Conservation (phyloP, 2,329 filamentous ascomycete species). For the Aspergillus sojae region DNA sequence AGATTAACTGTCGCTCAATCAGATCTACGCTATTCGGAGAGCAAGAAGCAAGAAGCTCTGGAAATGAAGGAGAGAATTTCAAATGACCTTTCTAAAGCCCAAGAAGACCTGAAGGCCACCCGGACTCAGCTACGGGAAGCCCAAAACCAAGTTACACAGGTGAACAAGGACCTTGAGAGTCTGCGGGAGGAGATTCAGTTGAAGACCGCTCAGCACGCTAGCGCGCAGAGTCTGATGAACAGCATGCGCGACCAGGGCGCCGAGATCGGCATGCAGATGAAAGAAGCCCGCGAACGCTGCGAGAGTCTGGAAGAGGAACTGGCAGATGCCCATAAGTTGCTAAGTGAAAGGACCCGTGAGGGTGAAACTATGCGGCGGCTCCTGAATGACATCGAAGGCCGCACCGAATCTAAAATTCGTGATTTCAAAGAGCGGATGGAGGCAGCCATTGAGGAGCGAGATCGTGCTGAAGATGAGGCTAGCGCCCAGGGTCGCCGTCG, state of each 20-base stretch:
- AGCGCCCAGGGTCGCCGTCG: constrained; percentile 74
- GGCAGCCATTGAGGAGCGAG: constrained; percentile 87
- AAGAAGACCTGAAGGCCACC: constrained; percentile 67
- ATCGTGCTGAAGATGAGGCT: constrained; percentile 88
- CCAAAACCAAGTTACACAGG: constrained; percentile 71
- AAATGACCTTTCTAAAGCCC: constrained; percentile 69
- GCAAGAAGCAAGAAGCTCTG: constrained; percentile 75
- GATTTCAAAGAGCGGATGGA: constrained; percentile 91
- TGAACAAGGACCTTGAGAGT: constrained; percentile 68
- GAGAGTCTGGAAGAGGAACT: constrained; percentile 92
- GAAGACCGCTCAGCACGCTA: constrained; percentile 82
- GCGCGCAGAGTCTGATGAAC: constrained; percentile 79
- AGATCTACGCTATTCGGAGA: constrained; percentile 76
- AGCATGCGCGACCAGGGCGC: constrained; percentile 92
- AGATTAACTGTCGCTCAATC: constrained; percentile 72
- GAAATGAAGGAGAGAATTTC: constrained; percentile 72
- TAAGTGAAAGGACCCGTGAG: constrained; percentile 86
- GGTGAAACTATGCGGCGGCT: constrained; percentile 92
- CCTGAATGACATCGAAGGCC: constrained; percentile 80
- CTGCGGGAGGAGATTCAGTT: constrained; percentile 80
- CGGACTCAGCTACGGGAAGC: constrained; percentile 67
- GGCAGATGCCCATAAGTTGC: constrained; percentile 79
- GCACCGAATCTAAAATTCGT: constrained; percentile 77
- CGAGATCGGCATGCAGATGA: constrained; percentile 87
- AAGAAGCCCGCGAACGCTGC: constrained; percentile 78